Percentiles rank a stretch among this genome's conserved stretches.
These are phyloP conservation scores for Leucogyrophana mollusca DNA, from an alignment of 768 basidiomycete genomes.

Conservation along the genomic window DNA sequence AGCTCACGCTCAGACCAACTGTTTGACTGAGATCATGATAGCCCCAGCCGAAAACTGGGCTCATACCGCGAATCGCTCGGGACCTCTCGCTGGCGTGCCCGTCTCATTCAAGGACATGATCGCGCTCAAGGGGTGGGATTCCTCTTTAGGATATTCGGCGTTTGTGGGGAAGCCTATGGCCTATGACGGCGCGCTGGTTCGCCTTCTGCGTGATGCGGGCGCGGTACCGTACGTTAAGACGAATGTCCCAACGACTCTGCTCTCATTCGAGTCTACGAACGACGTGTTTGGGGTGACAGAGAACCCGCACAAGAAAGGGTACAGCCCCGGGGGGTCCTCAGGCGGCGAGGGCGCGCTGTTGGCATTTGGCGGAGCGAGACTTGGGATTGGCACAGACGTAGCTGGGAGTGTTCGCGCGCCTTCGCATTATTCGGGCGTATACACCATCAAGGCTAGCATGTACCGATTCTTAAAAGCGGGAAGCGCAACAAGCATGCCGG, in stretches of 20 bases:
- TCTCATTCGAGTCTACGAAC: conserved; percentile 57
- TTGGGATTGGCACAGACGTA: conserved; percentile 69
- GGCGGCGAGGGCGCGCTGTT: conserved; percentile 68
- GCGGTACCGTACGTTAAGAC: conserved; percentile 70
- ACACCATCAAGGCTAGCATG: conserved; percentile 55
- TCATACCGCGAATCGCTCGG: conserved; percentile 15
- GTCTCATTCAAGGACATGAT: conserved; percentile 66
- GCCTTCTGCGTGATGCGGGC: conserved; percentile 57
- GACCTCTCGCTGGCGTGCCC: conserved; percentile 63
- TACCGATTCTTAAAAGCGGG: conserved; percentile 59
- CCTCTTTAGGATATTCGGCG: conserved; percentile 58
- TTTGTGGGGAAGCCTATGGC: conserved; percentile 43
- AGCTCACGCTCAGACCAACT: conserved; percentile 62
- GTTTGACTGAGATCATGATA: conserved; percentile 68
- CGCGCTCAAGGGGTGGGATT: conserved; percentile 53
- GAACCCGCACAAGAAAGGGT: conserved; percentile 57
- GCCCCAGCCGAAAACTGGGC: conserved; percentile 32
- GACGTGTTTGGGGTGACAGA: conserved; percentile 59
- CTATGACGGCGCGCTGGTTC: conserved; percentile 49
- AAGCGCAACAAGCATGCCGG: conserved; percentile 43
- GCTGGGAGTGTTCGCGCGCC: conserved; percentile 69
- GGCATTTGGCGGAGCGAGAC: conserved; percentile 56
- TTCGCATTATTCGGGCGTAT: conserved; percentile 65
- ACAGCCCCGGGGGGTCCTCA: conserved; percentile 64
- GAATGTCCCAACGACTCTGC: conserved; percentile 56